Base-by-base conservation (phyloP, 192 early-diverging fungal species). In the Mortierella claussenii region DNA sequence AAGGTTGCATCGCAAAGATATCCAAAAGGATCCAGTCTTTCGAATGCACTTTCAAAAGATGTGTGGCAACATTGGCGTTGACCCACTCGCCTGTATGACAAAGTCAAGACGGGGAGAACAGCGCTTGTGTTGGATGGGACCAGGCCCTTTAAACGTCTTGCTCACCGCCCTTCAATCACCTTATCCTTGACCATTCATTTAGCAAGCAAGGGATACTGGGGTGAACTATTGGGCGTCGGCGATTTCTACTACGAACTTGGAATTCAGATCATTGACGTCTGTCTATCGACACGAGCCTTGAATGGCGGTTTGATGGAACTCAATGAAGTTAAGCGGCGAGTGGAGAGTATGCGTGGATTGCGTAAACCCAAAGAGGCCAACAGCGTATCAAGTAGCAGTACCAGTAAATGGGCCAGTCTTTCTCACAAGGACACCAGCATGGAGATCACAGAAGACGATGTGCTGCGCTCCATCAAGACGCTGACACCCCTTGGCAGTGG, bases 201-300 rank as follows among this genome's bases (percentile, higher is more conserved):
- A 86, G 94, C 95, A 42, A 96, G 94, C 64, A 99, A 99, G 75
- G 94, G 96, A 24, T 95, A 95, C 63, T 97, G 96, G 97, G 88
- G 94, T 0, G 96, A 97, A 53, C 79, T 99, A 11, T 79, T 99
- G 3, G 97, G 97, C 0, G 91, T 98, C 7, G 94, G 96, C 17
- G 96, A 98, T 73, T 99, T 99, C 81, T 99, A 99, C 80, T 97
- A 95, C 66, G 95, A 98, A 51, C 85, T 99, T 4, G 93, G 90
- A 0, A 89, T 98, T n/a, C 96, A 97, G 56, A 93, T 97, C 33
- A 92, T 92, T 44, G 94, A 96, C 53, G 89, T 94, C 0, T 99
- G 96, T 67, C 87, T 97, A 12, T 86, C 89, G 24, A 96, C 95
- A 2, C 69, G 96, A 47, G 86, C 87, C 27, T 65, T 88, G 20